These are phyloP conservation scores for Phytopythium boreale DNA, from an alignment of 352 stramenopile genomes.

Conservation along the genomic window DNA sequence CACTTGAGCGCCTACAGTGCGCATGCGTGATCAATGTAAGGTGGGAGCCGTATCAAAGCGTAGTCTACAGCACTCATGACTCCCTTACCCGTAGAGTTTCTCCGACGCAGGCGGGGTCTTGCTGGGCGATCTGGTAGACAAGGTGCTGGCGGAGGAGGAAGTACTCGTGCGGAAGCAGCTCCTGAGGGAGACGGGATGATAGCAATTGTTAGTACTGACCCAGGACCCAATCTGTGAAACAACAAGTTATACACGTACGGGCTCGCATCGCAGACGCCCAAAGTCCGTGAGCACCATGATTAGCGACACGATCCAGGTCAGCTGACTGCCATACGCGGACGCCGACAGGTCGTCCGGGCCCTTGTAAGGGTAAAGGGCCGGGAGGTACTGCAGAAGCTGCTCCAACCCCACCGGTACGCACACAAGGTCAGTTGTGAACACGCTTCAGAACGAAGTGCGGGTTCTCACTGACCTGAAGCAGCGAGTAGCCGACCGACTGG, in stretches of 20 bases:
- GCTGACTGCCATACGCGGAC: constrained; percentile 74
- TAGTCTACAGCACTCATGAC: background rate
- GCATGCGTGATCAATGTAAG: background rate
- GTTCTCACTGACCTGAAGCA: constrained; percentile 44
- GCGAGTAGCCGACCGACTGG: constrained; percentile 57
- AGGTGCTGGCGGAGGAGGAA: constrained; percentile 87
- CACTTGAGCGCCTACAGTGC: constrained; percentile 57
- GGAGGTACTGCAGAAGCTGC: constrained; percentile 71
- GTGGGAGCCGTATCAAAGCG: background rate
- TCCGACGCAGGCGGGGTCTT: constrained; percentile 66
- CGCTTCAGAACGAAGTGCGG: background rate
- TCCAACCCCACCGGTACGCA: constrained; percentile 9
- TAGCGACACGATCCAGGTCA: constrained; percentile 80
- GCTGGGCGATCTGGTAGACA: constrained; percentile 66
- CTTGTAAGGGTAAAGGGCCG: constrained; percentile 84
- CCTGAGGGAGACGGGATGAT: constrained; percentile 22
- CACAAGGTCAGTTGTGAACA: background rate
- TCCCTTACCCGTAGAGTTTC: constrained; percentile 62
- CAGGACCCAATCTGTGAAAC: background rate
- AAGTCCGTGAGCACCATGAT: constrained; percentile 88
- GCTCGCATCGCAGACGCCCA: constrained; percentile 67
- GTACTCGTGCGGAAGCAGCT: constrained; percentile 89
- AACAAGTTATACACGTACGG: constrained; percentile 19
- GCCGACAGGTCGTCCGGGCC: constrained; percentile 54
- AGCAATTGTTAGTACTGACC: background rate